Conservation (phyloP, 2,329 filamentous ascomycete genomes). For the Fusarium udum region DNA sequence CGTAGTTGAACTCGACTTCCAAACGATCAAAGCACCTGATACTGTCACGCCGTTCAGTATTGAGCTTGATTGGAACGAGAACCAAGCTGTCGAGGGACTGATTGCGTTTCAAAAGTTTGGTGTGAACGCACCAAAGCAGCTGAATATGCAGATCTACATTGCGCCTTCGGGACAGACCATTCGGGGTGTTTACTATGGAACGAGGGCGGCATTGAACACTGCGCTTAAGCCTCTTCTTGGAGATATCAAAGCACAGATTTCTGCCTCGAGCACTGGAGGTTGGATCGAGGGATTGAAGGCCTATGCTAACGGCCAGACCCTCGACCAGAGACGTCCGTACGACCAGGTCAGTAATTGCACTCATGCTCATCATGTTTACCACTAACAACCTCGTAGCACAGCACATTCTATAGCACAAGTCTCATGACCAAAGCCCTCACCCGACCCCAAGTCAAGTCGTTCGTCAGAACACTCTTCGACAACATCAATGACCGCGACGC, state of each 20-base stretch:
- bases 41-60: slow-evolving; percentile 36
- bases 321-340: slow-evolving; percentile 43
- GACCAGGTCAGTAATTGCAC: slow-evolving; percentile 18
- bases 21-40: slow-evolving; percentile 39
- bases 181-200: slow-evolving; percentile 45
- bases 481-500: slow-evolving; percentile 21
- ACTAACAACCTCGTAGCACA: slow-evolving; percentile 36
- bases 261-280: slow-evolving; percentile 20
- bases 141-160: slow-evolving; percentile 46
- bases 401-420: slow-evolving; percentile 46
- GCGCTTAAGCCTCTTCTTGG: slow-evolving; percentile 35
- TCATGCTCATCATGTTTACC: rapidly evolving
- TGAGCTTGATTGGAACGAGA: slow-evolving; percentile 31
- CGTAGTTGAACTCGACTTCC: slow-evolving; percentile 44
- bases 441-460: slow-evolving; percentile 30
- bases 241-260: slow-evolving; percentile 16
- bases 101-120: slow-evolving; percentile 42
- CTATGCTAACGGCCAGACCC: slow-evolving; percentile 26
- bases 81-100: slow-evolving; percentile 33
- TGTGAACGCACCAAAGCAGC: slow-evolving; percentile 32
- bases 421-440: slow-evolving; percentile 43
- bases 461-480: slow-evolving; percentile 32
- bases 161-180: slow-evolving; percentile 32
- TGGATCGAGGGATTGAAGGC: slow-evolving; percentile 43
- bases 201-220: slow-evolving; percentile 12